Base-by-base conservation (phyloP, 768 basidiomycete genomes). In the Suillus luteus region DNA sequence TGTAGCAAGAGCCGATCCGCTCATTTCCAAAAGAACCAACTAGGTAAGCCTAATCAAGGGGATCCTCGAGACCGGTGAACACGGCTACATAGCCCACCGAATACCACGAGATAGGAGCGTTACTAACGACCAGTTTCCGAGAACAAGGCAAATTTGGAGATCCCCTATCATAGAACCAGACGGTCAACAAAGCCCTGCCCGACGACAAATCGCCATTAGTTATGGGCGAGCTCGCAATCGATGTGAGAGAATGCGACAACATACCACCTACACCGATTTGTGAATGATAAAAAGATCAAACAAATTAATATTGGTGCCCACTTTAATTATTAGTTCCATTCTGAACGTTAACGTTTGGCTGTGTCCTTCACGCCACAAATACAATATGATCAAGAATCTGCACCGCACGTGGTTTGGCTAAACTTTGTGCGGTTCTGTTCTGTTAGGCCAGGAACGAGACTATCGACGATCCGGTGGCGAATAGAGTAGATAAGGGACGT, bases 401-500 rank as follows among this genome's bases (percentile, higher is more conserved):
- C 52, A n/a, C 31, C 31, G 0, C 51, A 31, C 17, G 19, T 19
- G 33, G 52, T 33, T 54, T n/a, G 31, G 10, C 19, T 33, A 40
- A 58, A 40, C 17, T 10, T 58, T 2, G 38, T 38, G 38, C 24
- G 27, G 38, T 41, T 10, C 57, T 41, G 38, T 41, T 40, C 57
- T n/a, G n/a, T n/a, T n/a, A 27, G 40, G 40, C 8, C 24, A 43
- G 57, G 17, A 27, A 17, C 55, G 55, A 58, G 17, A 40, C 17
- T 27, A n/a, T 54, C 33, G 31, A 58, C 40, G 1, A 19, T 58
- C 22, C 40, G 10, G 40, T 27, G 27, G 40, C 40, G 57, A 40
- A 58, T 40, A 58, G 24, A 58, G 57, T 27, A 58, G 24, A 24
- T 12, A 41, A 11, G 27, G 31, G 24, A 58, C 57, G 57, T 58